Base-by-base conservation (phyloP, 2,329 filamentous ascomycete genomes). In the Penicillium sp. region DNA sequence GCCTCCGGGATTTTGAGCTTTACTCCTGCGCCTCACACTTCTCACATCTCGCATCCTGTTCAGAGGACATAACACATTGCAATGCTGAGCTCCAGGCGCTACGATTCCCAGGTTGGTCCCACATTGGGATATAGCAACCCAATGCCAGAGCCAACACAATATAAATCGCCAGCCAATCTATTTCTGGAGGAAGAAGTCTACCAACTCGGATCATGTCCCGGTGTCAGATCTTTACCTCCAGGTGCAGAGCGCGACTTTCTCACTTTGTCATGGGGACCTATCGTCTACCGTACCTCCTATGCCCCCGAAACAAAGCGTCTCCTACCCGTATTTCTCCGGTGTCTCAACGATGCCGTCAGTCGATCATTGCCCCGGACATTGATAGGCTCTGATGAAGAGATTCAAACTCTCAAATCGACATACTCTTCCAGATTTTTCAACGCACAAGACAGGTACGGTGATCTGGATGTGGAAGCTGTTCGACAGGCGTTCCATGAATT, bases 261-360 rank as follows among this genome's bases (percentile, higher is more conserved):
- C 13, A 55, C 56, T 8, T 45, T 64, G 2, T 62, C 62, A 41
- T 67, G 64, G 64, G 64, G 64, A 3, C 64, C 63, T 7, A 41
- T 66, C 13, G 41, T 66, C 25, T 67, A 62, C 39, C 57, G 59
- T 34, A 64, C 63, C 2, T 58, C 53, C n/a, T 66, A 66, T 41
- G 54, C 55, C 0, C 50, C 64, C 3, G 60, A 60, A 18, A 59
- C 58, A 3, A 47, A 63, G 40, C 55, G 53, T 8, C 66, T 89
- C 81, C 8, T 83, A 77, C 68, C 77, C 83, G 2, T 78, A 57
- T 52, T 64, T 70, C 5, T 71, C 61, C 28, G 78, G 71, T 30
- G 79, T 76, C 50, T 80, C 75, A 16, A 88, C 70, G 11, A 88
- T 78, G 46, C 88, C 77, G 65, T 88, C 11, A 49, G 49, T 28